Evolutionary conservation across 169 alveolate genomes (phyloP).

Genomic region (Cryptosporidium viatorum): DNA sequence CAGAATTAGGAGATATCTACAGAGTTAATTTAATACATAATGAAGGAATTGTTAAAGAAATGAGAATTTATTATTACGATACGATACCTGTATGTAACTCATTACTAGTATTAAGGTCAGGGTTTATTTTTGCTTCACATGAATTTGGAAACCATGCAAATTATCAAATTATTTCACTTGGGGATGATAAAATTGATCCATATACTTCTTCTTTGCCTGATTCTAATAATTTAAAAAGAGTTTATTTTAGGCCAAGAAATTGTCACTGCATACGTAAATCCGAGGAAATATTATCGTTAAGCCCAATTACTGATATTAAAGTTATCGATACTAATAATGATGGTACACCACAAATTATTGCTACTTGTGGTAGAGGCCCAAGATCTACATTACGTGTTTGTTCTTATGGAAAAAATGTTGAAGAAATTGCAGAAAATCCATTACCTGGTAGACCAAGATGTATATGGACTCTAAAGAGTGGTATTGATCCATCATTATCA

Average conservation of each 20-base stretch:
- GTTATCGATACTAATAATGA: constrained; percentile 89
- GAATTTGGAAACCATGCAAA: constrained; percentile 96
- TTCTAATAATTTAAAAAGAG: constrained; percentile 77
- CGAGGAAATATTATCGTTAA: constrained; percentile 92
- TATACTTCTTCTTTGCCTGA: constrained; percentile 91
- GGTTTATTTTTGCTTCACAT: constrained; percentile 95
- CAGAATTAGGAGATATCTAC: constrained; percentile 96
- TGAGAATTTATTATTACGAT: constrained; percentile 94
- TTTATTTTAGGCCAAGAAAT: constrained; percentile 92
- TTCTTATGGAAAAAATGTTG: constrained; percentile 96
- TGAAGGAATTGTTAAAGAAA: constrained; percentile 89
- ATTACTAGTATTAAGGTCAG: constrained; percentile 94
- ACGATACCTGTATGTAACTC: constrained; percentile 93
- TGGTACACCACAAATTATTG: constrained; percentile 84
- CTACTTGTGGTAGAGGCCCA: constrained; percentile 96
- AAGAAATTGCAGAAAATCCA: constrained; percentile 94
- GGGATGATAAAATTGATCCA: constrained; percentile 86
- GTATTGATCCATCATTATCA: constrained; percentile 19
- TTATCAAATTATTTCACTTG: constrained; percentile 87
- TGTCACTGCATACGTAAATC: constrained; percentile 87
- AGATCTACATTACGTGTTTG: constrained; percentile 93
- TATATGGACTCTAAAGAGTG: constrained; percentile 93
- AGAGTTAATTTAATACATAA: constrained; percentile 85
- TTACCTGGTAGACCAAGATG: constrained; percentile 97
- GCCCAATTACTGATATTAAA: constrained; percentile 95